phyloP scores from a whole-genome alignment of 225 moss, liverwort and hornwort species.

The Marchantia paleacea region DNA sequence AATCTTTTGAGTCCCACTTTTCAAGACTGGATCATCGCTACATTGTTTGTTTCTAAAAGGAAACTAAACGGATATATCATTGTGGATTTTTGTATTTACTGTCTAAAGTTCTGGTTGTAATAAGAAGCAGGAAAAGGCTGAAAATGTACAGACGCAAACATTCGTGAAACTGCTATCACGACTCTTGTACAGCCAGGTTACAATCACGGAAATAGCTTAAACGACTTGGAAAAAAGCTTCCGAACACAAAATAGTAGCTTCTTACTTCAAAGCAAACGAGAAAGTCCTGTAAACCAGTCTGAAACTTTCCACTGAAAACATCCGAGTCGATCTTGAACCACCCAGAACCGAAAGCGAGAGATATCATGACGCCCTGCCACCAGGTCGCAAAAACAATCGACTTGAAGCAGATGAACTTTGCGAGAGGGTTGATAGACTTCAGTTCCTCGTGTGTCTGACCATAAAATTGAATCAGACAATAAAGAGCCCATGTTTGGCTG shows the following conservation, averaged over 20 bases:
- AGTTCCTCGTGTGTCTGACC: constrained; percentile 83
- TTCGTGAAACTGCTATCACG: too few relatives aligned
- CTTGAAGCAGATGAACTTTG: constrained; percentile 97
- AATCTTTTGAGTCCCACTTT: too few relatives aligned
- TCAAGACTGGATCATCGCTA: too few relatives aligned
- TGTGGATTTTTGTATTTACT: too few relatives aligned
- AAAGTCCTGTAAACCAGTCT: constrained; percentile 85
- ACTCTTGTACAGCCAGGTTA: not conserved
- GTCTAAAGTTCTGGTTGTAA: too few relatives aligned
- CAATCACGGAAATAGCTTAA: not conserved
- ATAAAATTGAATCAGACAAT: constrained; percentile 96
- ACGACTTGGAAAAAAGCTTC: not conserved
- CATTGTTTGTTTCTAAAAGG: too few relatives aligned
- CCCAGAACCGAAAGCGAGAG: constrained; percentile 69
- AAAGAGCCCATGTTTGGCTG: constrained; percentile 99
- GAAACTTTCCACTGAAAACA: constrained; percentile 61
- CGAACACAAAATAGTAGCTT: not conserved
- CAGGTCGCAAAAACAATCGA: constrained; percentile 99
- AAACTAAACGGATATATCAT: too few relatives aligned
- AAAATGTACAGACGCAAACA: too few relatives aligned
- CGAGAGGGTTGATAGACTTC: constrained; percentile 73
- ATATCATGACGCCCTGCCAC: constrained; percentile 98
- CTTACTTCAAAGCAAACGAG: constrained; percentile 86
- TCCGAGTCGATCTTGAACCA: constrained; percentile 47
- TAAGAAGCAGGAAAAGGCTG: too few relatives aligned